phyloP scores from a whole-genome alignment of 331 rosid genomes.

The Malus hybrid region DNA sequence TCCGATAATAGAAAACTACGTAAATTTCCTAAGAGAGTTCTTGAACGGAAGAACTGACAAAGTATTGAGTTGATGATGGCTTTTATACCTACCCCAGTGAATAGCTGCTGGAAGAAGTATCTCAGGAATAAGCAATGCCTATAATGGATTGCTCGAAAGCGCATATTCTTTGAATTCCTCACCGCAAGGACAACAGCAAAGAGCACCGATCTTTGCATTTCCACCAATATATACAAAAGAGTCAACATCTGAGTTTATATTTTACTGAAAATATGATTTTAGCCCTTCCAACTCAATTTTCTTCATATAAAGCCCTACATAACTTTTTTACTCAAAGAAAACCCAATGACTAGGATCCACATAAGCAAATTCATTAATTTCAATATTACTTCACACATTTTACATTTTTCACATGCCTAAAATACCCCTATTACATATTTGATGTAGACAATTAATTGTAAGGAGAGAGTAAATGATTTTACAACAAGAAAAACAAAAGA shows the following conservation, averaged over 20 bases:
- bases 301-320: too few relatives aligned
- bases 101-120: conserved; percentile 3
- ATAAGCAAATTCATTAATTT: too few relatives aligned
- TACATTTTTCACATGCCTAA: too few relatives aligned
- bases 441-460: too few relatives aligned
- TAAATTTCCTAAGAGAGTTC: neutral
- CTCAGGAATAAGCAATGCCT: conserved; percentile 25
- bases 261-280: too few relatives aligned
- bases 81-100: conserved; percentile 14
- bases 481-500: too few relatives aligned
- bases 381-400: too few relatives aligned
- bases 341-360: too few relatives aligned
- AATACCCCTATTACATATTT: too few relatives aligned
- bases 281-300: too few relatives aligned
- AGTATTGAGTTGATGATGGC: neutral
- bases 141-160: conserved; percentile 16
- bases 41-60: neutral
- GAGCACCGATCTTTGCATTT: conserved; percentile 22
- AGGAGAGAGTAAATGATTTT: too few relatives aligned
- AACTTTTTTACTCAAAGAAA: too few relatives aligned
- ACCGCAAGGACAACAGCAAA: conserved; percentile 31
- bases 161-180: conserved; percentile 25
- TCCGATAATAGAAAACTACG: neutral
- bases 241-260: neutral
- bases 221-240: neutral